Evolutionary conservation across 2,329 filamentous ascomycete genomes (phyloP).

Genomic region (Ophiostoma australiae): DNA sequence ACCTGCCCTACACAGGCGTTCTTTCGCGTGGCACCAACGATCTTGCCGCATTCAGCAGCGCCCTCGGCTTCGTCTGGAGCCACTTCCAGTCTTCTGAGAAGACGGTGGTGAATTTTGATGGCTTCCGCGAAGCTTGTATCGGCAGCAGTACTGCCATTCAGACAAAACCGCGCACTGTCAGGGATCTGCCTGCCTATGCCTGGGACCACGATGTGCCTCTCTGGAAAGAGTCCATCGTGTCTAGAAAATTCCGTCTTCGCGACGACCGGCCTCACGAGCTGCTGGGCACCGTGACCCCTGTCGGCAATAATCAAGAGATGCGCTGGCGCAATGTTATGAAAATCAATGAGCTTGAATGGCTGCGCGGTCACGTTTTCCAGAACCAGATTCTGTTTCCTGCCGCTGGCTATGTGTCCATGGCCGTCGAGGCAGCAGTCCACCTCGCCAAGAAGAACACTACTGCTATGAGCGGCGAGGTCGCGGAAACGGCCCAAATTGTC

Average conservation of each 20-base stretch:
- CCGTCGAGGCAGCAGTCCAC: constrained; percentile 34
- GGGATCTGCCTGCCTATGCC: constrained; percentile 26
- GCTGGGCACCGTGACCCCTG: constrained; percentile 35
- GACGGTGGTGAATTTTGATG: constrained; percentile 24
- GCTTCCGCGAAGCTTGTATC: constrained; percentile 22
- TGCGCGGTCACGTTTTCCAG: constrained; percentile 46
- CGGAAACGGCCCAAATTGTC: constrained; percentile 17
- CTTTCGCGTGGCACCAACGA: constrained; percentile 25
- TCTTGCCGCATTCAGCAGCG: constrained; percentile 20
- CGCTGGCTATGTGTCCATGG: constrained; percentile 42
- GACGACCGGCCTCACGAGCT: constrained; percentile 32
- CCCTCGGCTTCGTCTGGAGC: constrained; percentile 23
- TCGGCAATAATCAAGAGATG: constrained; percentile 36
- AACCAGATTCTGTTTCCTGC: constrained; percentile 45
- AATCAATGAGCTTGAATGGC: constrained; percentile 41
- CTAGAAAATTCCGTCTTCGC: constrained; percentile 34
- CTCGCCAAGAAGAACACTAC: constrained; percentile 23
- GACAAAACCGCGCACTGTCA: constrained; percentile 21
- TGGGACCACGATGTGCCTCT: constrained; percentile 28
- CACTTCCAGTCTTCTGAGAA: constrained; percentile 21
- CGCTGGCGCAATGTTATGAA: constrained; percentile 39
- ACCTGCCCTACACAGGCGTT: constrained; percentile 22
- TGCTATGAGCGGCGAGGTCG: background rate
- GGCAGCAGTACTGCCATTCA: constrained; percentile 12
- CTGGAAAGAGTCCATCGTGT: constrained; percentile 28